Conservation (phyloP, 148 eudicot genomes). For the Amaranthus hypochondriacus region DNA sequence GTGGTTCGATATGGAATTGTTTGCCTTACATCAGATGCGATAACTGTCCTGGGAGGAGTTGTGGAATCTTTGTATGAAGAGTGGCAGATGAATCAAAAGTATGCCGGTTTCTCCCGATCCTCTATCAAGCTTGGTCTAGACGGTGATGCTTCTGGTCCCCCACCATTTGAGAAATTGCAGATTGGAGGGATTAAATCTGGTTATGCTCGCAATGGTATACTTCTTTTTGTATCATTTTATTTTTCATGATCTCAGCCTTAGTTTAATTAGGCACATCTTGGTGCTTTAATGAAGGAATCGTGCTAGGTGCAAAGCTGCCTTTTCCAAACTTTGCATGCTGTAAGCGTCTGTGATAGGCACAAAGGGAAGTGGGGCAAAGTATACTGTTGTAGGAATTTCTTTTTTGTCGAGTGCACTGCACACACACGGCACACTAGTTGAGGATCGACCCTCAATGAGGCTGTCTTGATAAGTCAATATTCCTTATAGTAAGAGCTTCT, state of each 20-base stretch:
- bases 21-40: constrained; percentile 58
- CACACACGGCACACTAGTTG: too few relatives aligned
- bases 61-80: constrained; percentile 82
- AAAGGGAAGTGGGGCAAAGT: too few relatives aligned
- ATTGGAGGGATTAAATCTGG: constrained; percentile 38
- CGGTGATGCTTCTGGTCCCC: constrained; percentile 51
- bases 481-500: too few relatives aligned
- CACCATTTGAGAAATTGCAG: constrained; percentile 85
- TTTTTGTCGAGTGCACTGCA: too few relatives aligned
- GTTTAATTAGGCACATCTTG: too few relatives aligned
- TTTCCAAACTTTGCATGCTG: too few relatives aligned
- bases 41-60: constrained; percentile 72
- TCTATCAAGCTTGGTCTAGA: constrained; percentile 36
- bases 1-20: constrained; percentile 56
- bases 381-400: too few relatives aligned
- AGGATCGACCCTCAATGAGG: too few relatives aligned
- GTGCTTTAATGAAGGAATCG: too few relatives aligned
- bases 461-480: too few relatives aligned
- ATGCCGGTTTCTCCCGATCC: constrained; percentile 66
- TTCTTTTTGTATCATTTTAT: constrained; percentile 8
- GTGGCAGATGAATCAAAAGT: constrained; percentile 92
- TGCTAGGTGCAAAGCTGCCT: too few relatives aligned
- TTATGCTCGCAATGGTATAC: constrained; percentile 35
- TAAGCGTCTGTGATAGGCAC: too few relatives aligned
- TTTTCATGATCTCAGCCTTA: constrained; percentile 4